Base-by-base conservation (phyloP, 129 eudicot genomes). In the Ambrosia trifida region DNA sequence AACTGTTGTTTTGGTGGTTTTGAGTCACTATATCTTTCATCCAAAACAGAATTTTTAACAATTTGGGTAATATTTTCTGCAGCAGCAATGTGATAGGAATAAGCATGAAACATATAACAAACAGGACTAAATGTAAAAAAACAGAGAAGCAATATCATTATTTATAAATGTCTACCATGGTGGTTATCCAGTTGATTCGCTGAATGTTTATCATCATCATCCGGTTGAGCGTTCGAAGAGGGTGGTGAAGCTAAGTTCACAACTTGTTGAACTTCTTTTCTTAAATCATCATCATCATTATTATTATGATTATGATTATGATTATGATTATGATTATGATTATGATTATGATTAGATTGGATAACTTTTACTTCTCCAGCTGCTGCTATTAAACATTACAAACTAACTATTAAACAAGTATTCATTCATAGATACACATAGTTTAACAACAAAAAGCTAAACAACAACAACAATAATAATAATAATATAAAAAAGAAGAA, bases 41-140 rank as follows among this genome's bases (percentile, higher is more conserved):
- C 54, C 76, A 67, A 20, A 74, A 56, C 65, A 57, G 81, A 66
- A 36, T 50, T 81, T 69, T 76, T 77, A 64, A 47, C 69, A 60
- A 53, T 49, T 72, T 18, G 63, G 10, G 58, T 31, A 43, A 70
- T 62, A 66, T 60, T 72, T 68, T 69, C 86, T 86, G 83, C 89
- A 86, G 45, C 62, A 68, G 10, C 66, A 68, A 10, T 36, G 65
- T 41, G 33, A 71, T 16, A 50, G 74, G 56, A 51, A 11, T 30
- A 12, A 49, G 63, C 45, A 57, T 45, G 35, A 51, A 57, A 32
- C 64, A 50, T 11, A 68, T 13, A 47, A 9, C 12, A 2, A n/a
- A n/a, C 64, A 13, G 3, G 51, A 41, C 31, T 35, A 16, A 70
- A 72, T 51, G 45, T 38, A 61, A 17, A 45, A 7, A 38, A 24